Conservation (phyloP, 2,329 filamentous ascomycete genomes). For the Coniosporium tulheliwenetii region DNA sequence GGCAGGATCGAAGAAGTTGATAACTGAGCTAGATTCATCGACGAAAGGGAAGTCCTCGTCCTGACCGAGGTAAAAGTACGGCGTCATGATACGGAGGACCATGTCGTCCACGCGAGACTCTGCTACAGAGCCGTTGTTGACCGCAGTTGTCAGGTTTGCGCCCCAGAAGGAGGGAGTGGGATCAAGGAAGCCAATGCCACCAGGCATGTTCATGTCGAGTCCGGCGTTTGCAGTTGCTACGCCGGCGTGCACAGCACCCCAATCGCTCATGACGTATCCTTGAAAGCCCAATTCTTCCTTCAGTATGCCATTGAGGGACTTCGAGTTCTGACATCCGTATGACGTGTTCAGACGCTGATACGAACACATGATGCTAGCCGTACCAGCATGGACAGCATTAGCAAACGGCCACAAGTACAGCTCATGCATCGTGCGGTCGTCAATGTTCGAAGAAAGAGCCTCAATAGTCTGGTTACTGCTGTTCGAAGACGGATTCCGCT, state of each 20-base stretch:
- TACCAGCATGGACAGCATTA: constrained; percentile 42
- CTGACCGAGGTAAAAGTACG: constrained; percentile 28
- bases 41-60: constrained; percentile 23
- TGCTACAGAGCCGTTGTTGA: constrained; percentile 24
- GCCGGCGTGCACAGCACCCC: constrained; percentile 27
- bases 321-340: constrained; percentile 17
- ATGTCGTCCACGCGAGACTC: constrained; percentile 29
- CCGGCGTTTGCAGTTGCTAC: constrained; percentile 28
- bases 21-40: constrained; percentile 52
- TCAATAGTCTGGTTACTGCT: no score
- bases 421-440: constrained; percentile 49
- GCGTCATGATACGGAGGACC: constrained; percentile 28
- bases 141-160: constrained; percentile 19
- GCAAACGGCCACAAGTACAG: constrained; percentile 48
- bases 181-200: constrained; percentile 23
- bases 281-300: constrained; percentile 37
- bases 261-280: constrained; percentile 28
- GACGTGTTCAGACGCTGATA: constrained; percentile 20
- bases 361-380: constrained; percentile 44
- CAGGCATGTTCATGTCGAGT: no score
- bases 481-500: no score
- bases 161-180: constrained; percentile 14
- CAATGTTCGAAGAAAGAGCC: no score
- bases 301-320: constrained; percentile 30
- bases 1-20: constrained; percentile 28